Base-by-base conservation (phyloP, 78 protist genomes). In the Guillardia theta region DNA sequence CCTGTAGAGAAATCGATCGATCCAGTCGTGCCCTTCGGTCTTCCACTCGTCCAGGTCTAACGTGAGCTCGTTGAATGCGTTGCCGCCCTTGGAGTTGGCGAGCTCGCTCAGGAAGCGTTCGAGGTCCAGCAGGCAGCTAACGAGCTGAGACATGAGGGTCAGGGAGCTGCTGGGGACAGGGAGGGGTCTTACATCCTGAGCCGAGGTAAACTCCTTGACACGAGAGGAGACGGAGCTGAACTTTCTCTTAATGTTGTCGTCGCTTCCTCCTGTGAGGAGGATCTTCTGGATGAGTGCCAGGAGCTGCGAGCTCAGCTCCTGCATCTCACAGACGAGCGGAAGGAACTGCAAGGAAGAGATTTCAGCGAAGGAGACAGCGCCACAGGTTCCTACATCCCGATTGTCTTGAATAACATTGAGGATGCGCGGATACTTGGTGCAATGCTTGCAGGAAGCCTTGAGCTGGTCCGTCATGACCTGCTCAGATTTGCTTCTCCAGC, bases 11-110 rank as follows among this genome's bases (percentile, higher is more conserved):
- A 24, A 15, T 27, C 27, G 0, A 43, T 19, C 90, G 45, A 78
- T 78, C 50, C 48, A 78, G 21, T 78, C 90, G 90, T 78, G 45
- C 19, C 90, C 90, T 48, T 78, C 90, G 1, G 90, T 78, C 33
- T 48, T 45, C 90, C 90, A 77, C 18, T 33, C 18, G 5, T 33
- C 88, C 22, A 64, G 78, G 15, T 19, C 78, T 5, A 64, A 50
- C 58, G 58, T 15, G 58, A 10, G 58, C 58, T 19, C 58, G 15
- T 15, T 15, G 58, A 50, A 10, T 50, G 10, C 30, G 58, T 50
- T 50, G 10, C 58, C 58, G 30, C 15, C 15, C 15, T 15, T 50
- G 58, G 30, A 50, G 58, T 50, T 10, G 10, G 58, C 15, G 58
- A 19, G 58, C 15, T 50, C 15, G 58, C 30, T 50, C 15, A 10